Percentiles rank a stretch among this genome's conserved stretches.
Evolutionary conservation across 2,329 filamentous ascomycete species (phyloP).

Genomic region (Fusarium drepaniforme): DNA sequence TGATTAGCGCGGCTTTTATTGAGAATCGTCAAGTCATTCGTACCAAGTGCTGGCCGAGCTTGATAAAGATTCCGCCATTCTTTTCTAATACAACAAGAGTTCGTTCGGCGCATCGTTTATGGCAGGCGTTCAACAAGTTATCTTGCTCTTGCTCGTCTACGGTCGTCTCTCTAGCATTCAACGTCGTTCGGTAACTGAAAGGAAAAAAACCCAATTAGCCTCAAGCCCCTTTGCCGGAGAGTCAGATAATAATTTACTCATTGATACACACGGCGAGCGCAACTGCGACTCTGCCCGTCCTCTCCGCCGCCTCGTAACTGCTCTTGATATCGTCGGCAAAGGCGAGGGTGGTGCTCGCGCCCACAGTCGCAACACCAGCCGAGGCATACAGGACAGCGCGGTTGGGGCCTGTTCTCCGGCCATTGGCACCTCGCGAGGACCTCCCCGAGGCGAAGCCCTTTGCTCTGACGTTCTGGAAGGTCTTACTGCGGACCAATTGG

Average conservation of each 20-base stretch:
- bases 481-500: slow-evolving; percentile 51
- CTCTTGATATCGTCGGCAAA: slow-evolving; percentile 80
- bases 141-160: slow-evolving; percentile 74
- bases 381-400: slow-evolving; percentile 62
- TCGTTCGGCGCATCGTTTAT: slow-evolving; percentile 91
- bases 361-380: slow-evolving; percentile 62
- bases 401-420: slow-evolving; percentile 41
- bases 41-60: slow-evolving; percentile 92
- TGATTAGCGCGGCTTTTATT: slow-evolving; percentile 37
- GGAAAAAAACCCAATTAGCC: background rate
- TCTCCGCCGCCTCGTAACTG: slow-evolving; percentile 79
- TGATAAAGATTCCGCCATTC: slow-evolving; percentile 99
- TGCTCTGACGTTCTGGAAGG: slow-evolving; percentile 40
- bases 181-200: slow-evolving; percentile 84
- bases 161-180: slow-evolving; percentile 76
- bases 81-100: slow-evolving; percentile 90
- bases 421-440: slow-evolving; percentile 37
- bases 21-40: slow-evolving; percentile 20
- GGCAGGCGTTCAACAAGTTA: slow-evolving; percentile 82
- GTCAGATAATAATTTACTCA: slow-evolving; percentile 69
- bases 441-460: slow-evolving; percentile 48
- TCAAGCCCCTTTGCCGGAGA: background rate
- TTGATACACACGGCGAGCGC: slow-evolving; percentile 87
- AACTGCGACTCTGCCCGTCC: slow-evolving; percentile 82
- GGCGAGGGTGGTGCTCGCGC: slow-evolving; percentile 61